Evolutionary conservation across 495 filamentous ascomycete genomes (phyloP).

Genomic region (Usnea hakonensis): DNA sequence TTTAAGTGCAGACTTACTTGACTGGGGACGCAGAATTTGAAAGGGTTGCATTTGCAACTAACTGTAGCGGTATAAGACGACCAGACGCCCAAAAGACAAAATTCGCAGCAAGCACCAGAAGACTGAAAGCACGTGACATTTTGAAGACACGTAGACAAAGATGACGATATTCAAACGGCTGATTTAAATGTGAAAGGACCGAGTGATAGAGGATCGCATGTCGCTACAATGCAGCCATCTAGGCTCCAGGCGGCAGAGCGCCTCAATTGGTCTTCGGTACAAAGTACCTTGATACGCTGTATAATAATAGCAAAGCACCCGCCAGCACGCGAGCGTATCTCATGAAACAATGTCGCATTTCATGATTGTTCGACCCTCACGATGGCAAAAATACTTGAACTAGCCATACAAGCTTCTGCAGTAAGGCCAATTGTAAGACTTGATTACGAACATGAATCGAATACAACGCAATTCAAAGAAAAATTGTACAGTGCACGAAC

Average conservation of each 20-base stretch:
- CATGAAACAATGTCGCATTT: too few species aligned
- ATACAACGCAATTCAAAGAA: too few species aligned
- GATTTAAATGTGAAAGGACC: not conserved
- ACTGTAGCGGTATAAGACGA: not conserved
- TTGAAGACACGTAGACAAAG: not conserved
- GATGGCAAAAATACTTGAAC: too few species aligned
- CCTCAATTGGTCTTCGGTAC: too few species aligned
- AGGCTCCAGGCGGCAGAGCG: not conserved
- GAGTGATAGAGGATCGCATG: not conserved
- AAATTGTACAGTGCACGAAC: too few species aligned
- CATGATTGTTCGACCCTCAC: too few species aligned
- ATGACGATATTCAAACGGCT: not conserved
- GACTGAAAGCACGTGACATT: not conserved
- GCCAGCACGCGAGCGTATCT: too few species aligned
- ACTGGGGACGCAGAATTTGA: not conserved
- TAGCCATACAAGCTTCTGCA: too few species aligned
- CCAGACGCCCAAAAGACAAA: not conserved
- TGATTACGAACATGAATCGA: too few species aligned
- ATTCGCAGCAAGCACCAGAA: not conserved
- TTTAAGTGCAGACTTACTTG: not conserved
- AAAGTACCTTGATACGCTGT: too few species aligned
- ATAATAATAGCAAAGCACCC: too few species aligned
- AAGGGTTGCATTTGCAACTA: not conserved
- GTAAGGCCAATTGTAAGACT: too few species aligned
- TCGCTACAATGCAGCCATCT: not conserved